Evolutionary conservation across 2,329 filamentous ascomycete genomes (phyloP).

Genomic region (Botrytis tulipae): DNA sequence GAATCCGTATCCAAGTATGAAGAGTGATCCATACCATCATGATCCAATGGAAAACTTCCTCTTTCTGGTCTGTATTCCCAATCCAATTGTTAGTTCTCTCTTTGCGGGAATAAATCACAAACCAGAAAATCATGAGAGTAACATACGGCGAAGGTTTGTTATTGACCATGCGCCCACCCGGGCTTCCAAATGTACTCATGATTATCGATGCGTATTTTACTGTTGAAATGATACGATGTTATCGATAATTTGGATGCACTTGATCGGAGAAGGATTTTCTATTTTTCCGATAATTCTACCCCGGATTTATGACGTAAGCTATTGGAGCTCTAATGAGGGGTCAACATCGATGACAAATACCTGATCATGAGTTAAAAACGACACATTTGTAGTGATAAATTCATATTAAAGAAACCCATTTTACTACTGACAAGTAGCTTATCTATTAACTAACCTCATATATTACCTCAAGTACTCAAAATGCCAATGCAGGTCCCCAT

Average conservation of each 20-base stretch:
- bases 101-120: conserved; percentile 10
- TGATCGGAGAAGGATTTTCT: conserved; percentile 9
- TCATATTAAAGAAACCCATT: neutral
- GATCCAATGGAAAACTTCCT: conserved; percentile 94
- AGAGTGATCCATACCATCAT: conserved; percentile 61
- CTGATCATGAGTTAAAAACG: neutral
- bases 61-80: conserved; percentile 69
- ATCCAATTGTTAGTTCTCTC: neutral
- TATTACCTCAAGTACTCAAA: neutral
- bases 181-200: conserved; percentile 68
- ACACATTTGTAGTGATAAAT: neutral
- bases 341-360: neutral
- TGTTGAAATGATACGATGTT: conserved; percentile 5
- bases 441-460: no score
- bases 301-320: conserved; percentile 13
- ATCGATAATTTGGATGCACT: conserved; percentile 11
- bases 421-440: neutral
- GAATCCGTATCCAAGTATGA: neutral
- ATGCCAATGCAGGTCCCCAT: conserved; percentile 15
- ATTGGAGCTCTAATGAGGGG: neutral
- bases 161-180: conserved; percentile 62
- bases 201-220: conserved; percentile 17
- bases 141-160: conserved; percentile 69
- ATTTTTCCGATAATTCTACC: conserved; percentile 5
- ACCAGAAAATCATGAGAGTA: neutral